These are phyloP conservation scores for Tolypocladium amazonense DNA, from an alignment of 2,329 filamentous ascomycete species.

Conservation along the genomic window DNA sequence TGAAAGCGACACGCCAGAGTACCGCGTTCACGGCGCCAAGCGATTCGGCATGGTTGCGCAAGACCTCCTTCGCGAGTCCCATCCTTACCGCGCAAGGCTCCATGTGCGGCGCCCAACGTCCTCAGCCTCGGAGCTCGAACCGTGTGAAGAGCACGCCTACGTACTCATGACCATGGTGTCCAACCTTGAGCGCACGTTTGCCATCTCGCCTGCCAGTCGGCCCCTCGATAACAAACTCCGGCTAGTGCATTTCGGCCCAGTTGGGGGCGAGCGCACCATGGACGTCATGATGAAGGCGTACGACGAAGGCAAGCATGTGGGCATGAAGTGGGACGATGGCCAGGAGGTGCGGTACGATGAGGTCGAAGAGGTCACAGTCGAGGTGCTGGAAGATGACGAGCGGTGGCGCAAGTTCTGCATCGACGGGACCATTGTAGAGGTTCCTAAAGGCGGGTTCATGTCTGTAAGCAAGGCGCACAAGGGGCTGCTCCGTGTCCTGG, in stretches of 20 bases:
- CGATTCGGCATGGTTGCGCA: slow-evolving; percentile 79
- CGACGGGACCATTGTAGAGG: slow-evolving; percentile 77
- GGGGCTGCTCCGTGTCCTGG: slow-evolving; percentile 33
- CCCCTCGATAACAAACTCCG: slow-evolving; percentile 62
- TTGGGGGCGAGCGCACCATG: slow-evolving; percentile 58
- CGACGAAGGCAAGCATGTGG: slow-evolving; percentile 43
- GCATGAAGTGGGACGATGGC: slow-evolving; percentile 38
- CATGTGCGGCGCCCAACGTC: slow-evolving; percentile 14
- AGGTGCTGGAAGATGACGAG: slow-evolving; percentile 54
- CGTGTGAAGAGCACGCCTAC: slow-evolving; percentile 55
- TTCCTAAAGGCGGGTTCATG: slow-evolving; percentile 63
- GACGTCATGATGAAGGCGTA: slow-evolving; percentile 62
- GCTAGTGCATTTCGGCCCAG: slow-evolving; percentile 64
- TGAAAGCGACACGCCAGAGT: slow-evolving; percentile 77
- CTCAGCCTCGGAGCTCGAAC: slow-evolving; percentile 11
- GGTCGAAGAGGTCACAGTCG: slow-evolving; percentile 56
- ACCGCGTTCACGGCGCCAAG: slow-evolving; percentile 64
- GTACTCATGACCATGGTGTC: slow-evolving; percentile 67
- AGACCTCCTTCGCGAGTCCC: slow-evolving; percentile 52
- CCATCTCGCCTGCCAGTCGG: slow-evolving; percentile 62
- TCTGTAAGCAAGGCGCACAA: slow-evolving; percentile 43
- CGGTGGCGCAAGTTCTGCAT: slow-evolving; percentile 80
- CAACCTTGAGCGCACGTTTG: slow-evolving; percentile 71
- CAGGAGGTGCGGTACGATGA: slow-evolving; percentile 61
- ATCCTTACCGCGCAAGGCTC: slow-evolving; percentile 37